Base-by-base conservation (phyloP, 2,329 filamentous ascomycete genomes). In the Acephala macrosclerotiorum region DNA sequence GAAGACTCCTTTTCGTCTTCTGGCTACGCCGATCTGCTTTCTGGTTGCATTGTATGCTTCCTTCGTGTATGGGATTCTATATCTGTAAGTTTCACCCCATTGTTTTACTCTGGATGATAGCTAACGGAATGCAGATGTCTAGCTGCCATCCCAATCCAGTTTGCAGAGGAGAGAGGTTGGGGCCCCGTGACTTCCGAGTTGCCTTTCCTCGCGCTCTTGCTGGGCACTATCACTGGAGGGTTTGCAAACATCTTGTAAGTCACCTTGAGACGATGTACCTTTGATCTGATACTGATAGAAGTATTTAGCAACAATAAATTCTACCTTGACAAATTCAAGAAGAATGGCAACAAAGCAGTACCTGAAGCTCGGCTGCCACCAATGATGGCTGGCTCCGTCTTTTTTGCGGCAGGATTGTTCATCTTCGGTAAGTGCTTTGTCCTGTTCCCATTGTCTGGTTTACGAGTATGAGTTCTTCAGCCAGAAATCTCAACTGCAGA, bases 1-100 rank as follows among this genome's bases (percentile, higher is more conserved):
- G 57, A 75, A 95, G 69, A 87, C 92, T 2, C 93, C 93, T 0
- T 91, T 96, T 80, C 91, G 95, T 80, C 57, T 86, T 96, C 71
- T 87, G 94, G 74, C 90, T 96, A 74, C 51, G 55, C 55, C 55
- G 20, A 57, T 57, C 8, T 57, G 33, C 25, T 40, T 57, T 8
- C 36, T 57, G 18, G 55, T 57, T 9, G 88, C 89, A 1, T 70
- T 96, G 2, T 96, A 96, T 82, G 95, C 95, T 91, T 90, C 87
- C 1, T 90, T 95, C 1, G 83, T 94, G 12, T 92, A 92, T 77
- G 89, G 89, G 11, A 68, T 83, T 81, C 14, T 83, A 25, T 53
- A 53, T 18, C 25, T 53, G 49, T 53, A 18, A 53, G 49, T 53
- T 16, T 12, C 12, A 12, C 12, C 38, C 5, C 9, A 4, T 33